phyloP scores from a whole-genome alignment of 164 flowering plant species.

The Platanus orientalis region DNA sequence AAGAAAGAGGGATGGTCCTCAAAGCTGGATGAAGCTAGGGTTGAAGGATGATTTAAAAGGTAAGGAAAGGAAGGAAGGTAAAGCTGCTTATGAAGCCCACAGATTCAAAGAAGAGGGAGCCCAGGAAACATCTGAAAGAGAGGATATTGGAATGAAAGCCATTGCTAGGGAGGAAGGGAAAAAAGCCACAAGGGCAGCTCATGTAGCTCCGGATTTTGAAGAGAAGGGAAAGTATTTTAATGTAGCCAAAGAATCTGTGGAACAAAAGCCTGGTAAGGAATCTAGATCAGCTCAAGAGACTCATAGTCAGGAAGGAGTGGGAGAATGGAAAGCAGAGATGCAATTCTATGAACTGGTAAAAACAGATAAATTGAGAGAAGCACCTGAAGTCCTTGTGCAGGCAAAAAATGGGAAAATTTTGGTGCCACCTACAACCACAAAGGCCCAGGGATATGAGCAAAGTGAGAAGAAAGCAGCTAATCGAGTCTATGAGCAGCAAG shows the following conservation, averaged over 20 bases:
- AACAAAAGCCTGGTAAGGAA: slow-evolving; percentile 24
- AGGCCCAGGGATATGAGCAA: slow-evolving; percentile 13
- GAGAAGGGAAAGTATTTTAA: slow-evolving; percentile 18
- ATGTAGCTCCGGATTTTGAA: slow-evolving; percentile 21
- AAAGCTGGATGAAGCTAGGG: slow-evolving; percentile 23
- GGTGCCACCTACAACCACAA: neutral
- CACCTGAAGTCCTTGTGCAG: too few species aligned
- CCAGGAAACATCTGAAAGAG: slow-evolving; percentile 19
- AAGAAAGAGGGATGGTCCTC: slow-evolving; percentile 39
- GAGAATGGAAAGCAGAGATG: slow-evolving; percentile 61
- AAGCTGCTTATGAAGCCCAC: slow-evolving; percentile 16
- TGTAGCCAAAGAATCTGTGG: slow-evolving; percentile 16
- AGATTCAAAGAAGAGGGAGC: slow-evolving; percentile 20
- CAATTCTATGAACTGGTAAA: slow-evolving; percentile 55
- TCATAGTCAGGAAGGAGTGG: slow-evolving; percentile 22
- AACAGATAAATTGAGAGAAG: slow-evolving; percentile 18
- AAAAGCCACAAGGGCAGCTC: slow-evolving; percentile 9
- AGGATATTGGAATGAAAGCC: slow-evolving; percentile 14
- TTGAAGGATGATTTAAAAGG: slow-evolving; percentile 24
- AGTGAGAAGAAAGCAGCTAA: slow-evolving; percentile 13
- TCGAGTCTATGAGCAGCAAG: neutral
- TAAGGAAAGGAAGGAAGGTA: slow-evolving; percentile 22
- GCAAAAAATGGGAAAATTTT: slow-evolving; percentile 17
- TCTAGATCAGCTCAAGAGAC: slow-evolving; percentile 22
- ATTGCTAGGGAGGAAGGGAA: slow-evolving; percentile 25